Evolutionary conservation across 2,329 filamentous ascomycete species (phyloP), one percentile per base, ranked within the genome.

Genomic region (Colletotrichum coccodes): DNA sequence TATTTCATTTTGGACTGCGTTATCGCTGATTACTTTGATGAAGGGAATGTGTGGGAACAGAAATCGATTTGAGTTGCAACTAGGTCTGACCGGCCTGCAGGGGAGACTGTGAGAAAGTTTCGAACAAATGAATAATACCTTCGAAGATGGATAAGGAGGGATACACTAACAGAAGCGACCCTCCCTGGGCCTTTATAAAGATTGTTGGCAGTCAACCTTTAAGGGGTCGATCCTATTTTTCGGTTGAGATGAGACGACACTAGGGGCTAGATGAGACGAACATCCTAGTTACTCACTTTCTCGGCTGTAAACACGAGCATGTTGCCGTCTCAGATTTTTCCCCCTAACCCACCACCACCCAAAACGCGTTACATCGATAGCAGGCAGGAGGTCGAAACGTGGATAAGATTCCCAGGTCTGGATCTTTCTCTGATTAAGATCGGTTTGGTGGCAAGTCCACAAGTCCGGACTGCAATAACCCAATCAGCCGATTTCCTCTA

Each of bases 261-360:
- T 34, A 57, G 50, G 64, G 53, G 59, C 36, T 50, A 52, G 50
- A 52, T 63, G 64, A 67, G 34, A 63, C 64, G 50, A 63, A 57
- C 32, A 63, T 59, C 64, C 64, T 28, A 42, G 59, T 57, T 28
- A 6, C 28, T 18, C 5, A 1, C 28, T 28, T 11, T 16, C 32
- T 56, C 38, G 38, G 40, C 36, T n/a, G 11, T 38, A n/a, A 5
- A 60, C 14, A 47, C 46, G 49, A 53, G 46, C 56, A 38, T 46
- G 40, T 14, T 26, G 5, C 26, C 21, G 57, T 66, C 32, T 66
- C 57, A 66, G 11, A 53, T 30, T 16, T 14, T 21, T 47, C 50
- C 14, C 14, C 32, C 1, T 26, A 21, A 21, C 9, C 57, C 56
- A 60, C 47, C 40, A 23, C 11, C 40, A 7, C 26, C 44, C 30